phyloP scores from a whole-genome alignment of 2,329 filamentous ascomycete species.

The Ophiostoma himal-ulmi region DNA sequence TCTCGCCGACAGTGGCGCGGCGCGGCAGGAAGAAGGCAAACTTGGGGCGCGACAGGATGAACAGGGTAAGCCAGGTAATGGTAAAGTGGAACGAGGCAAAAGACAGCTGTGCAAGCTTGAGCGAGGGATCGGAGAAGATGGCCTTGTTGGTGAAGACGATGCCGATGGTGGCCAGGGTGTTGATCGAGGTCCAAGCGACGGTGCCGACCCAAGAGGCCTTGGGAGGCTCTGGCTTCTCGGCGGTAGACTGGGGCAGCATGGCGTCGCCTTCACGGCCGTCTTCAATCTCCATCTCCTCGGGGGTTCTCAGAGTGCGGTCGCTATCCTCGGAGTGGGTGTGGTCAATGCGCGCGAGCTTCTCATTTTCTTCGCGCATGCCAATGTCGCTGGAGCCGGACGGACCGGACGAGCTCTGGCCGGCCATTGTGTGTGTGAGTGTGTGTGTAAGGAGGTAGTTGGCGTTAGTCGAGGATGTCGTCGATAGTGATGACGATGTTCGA shows the following conservation, averaged over 20 bases:
- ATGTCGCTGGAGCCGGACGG: conserved; percentile 34
- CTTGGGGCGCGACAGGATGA: conserved; percentile 51
- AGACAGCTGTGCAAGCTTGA: conserved; percentile 57
- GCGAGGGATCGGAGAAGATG: conserved; percentile 58
- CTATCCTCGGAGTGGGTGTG: conserved; percentile 30
- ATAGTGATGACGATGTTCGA: background rate
- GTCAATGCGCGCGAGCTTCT: conserved; percentile 32
- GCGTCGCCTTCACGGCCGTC: conserved; percentile 40
- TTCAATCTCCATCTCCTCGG: conserved; percentile 36
- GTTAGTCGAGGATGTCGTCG: background rate
- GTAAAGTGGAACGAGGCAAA: conserved; percentile 66
- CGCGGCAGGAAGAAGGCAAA: conserved; percentile 56
- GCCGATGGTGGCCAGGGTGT: conserved; percentile 57
- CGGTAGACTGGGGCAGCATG: conserved; percentile 34
- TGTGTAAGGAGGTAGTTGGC: background rate
- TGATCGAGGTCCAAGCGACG: conserved; percentile 53
- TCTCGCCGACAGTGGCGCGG: conserved; percentile 48
- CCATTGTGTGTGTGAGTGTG: conserved; percentile 26
- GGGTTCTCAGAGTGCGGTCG: conserved; percentile 31
- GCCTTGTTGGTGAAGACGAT: conserved; percentile 67
- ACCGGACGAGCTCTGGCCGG: conserved; percentile 32
- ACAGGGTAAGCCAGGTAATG: conserved; percentile 60
- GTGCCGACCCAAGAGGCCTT: conserved; percentile 36
- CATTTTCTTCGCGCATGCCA: conserved; percentile 31
- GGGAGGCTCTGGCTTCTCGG: conserved; percentile 34